Evolutionary conservation across 2,329 filamentous ascomycete species (phyloP), one percentile per base, ranked within the genome.

Genomic region (Aspergillus eucalypticola): DNA sequence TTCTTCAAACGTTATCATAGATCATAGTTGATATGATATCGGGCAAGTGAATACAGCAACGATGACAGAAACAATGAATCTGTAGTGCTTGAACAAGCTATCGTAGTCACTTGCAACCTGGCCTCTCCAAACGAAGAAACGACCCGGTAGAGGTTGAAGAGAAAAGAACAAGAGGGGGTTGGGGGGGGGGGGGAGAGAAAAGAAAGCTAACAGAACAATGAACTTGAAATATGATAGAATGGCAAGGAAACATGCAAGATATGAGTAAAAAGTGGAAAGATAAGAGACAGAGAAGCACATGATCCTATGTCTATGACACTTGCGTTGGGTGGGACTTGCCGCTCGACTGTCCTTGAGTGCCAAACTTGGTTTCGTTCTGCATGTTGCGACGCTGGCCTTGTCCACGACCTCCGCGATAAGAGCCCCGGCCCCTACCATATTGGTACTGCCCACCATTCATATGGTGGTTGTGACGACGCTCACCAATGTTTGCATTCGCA

Each of bases 381-480:
- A 74, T 68, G 54, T 73, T 76, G 61, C 73, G 73, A 35, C 78
- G 79, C 55, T 75, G 76, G 56, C 75, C 76, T 60, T 79, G 77
- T 46, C 79, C 77, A 58, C 78, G 76, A 35, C 76, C 74, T 39
- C 78, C 77, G 59, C 78, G 77, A 61, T 78, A 78, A 48, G 74
- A 73, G 49, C 78, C 77, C 35, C 78, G 73, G 35, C 75, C 76
- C 46, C 76, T 72, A 58, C 70, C 69, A 38, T 70, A 73, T 56
- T 71, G 69, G 62, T 78, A 78, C 58, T 77, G 71, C 5, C 73
- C 75, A 27, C 71, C 73, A 58, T 74, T 71, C 10, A 67, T 55
- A 62, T 77, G 72, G 53, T 75, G 67, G 46, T 71, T 71, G 55
- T 75, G 71, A 42, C 74, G 76, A 35, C 74, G 76, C 58, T 78